A percentile compares a stretch with the other conserved stretches of the same genome.
Evolutionary conservation across 1,139 yeast species (phyloP).

Genomic region (Candida sp.): DNA sequence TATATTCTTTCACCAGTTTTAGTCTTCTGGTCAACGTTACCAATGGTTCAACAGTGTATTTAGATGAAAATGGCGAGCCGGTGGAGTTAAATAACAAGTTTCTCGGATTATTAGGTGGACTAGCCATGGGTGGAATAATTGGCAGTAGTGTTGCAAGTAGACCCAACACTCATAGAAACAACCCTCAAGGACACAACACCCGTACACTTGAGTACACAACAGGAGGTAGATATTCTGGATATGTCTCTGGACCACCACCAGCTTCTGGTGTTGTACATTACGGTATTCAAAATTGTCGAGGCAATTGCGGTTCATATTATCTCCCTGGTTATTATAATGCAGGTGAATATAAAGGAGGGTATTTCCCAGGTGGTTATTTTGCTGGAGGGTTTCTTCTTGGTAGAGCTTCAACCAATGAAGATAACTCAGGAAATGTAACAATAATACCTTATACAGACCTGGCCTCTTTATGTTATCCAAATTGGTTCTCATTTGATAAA

Average conservation of each 20-base stretch:
- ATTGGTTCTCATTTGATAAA: not conserved
- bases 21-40: no score
- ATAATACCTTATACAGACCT: not conserved
- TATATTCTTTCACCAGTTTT: no score
- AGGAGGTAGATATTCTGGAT: not conserved
- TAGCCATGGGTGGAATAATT: not conserved
- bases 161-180: not conserved
- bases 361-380: slow-evolving; percentile 2
- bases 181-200: not conserved
- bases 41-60: no score
- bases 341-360: not conserved
- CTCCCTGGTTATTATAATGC: slow-evolving; percentile 1
- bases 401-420: not conserved
- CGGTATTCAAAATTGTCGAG: not conserved
- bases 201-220: not conserved
- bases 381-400: slow-evolving; percentile 1
- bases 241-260: not conserved
- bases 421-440: not conserved
- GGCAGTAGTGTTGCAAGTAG: not conserved
- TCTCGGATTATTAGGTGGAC: no score
- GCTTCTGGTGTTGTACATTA: not conserved
- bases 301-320: slow-evolving; percentile 1
- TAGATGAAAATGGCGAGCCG: no score
- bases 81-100: no score
- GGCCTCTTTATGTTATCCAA: not conserved